Conservation (phyloP, 805 yeast genomes). For the Myxozyma lipomycoides region DNA sequence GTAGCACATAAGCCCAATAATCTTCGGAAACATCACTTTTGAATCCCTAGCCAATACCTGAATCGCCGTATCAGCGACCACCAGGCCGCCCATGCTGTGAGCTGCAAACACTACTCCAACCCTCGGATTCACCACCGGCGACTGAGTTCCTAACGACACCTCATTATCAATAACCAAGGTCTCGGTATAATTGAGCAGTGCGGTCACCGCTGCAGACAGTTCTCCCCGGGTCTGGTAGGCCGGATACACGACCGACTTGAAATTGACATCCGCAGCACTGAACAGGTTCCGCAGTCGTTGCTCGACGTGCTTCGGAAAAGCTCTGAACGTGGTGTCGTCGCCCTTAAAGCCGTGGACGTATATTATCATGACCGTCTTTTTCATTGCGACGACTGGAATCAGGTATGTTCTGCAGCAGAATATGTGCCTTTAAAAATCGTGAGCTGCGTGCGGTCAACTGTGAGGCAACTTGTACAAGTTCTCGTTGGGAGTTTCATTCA, state of each 20-base stretch:
- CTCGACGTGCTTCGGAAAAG: conserved; percentile 17
- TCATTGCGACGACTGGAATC: too few relatives aligned
- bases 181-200: conserved; percentile 11
- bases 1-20: conserved; percentile 24
- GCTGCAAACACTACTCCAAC: conserved; percentile 25
- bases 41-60: conserved; percentile 18
- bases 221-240: conserved; percentile 24
- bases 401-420: too few relatives aligned
- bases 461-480: too few relatives aligned
- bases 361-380: conserved; percentile 18
- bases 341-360: conserved; percentile 28
- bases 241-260: conserved; percentile 18
- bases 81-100: conserved; percentile 28
- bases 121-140: conserved; percentile 23
- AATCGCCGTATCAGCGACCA: conserved; percentile 14
- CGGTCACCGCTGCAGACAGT: conserved; percentile 11
- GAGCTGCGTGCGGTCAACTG: too few relatives aligned
- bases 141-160: conserved; percentile 8
- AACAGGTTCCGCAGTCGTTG: conserved; percentile 5
- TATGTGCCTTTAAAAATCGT: too few relatives aligned
- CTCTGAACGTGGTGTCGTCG: conserved; percentile 19
- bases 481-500: too few relatives aligned
- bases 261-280: not conserved
- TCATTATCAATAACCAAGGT: conserved; percentile 22
- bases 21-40: conserved; percentile 17